Base-by-base conservation (phyloP, 1,284 basidiomycete species). In the Volvariella surrecta region DNA sequence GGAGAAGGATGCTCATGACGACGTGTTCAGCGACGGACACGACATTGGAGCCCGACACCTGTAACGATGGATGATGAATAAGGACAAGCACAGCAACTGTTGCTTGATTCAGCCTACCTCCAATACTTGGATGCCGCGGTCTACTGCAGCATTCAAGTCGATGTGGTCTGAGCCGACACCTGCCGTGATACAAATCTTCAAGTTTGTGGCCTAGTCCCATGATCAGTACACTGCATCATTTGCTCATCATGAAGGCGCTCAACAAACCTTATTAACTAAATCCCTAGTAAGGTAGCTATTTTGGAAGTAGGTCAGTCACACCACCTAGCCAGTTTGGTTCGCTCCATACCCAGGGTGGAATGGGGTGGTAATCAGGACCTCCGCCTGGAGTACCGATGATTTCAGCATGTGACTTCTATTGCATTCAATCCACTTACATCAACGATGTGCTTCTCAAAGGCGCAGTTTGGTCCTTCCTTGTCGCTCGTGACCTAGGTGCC, bases 111-210 rank as follows among this genome's bases (percentile, higher is more conserved):
- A 20, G 42, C 55, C 46, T 42, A 76, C 77, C 59, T 90, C 87
- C 48, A 85, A 70, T 32, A 93, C 93, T 56, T 91, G 83, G 55
- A 96, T 82, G 50, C 77, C 75, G 54, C 76, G 73, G 61, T 89
- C 76, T 58, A 91, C 90, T 40, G 89, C 89, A 18, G 87, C 87
- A 58, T 94, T 83, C 44, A 96, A 75, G 62, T 96, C 91, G 56
- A 96, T 81, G 66, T 92, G 89, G 68, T 95, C 93, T 22, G 89
- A 93, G 10, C 92, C 92, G 39, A 97, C 92, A 66, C 93, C 93
- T 43, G 93, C 93, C 8, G 93, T 97, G 56, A 96, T 76, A 58
- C 87, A 91, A 50, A 95, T 66, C 69, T 93, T 95, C 56, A 98
- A 78, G 57, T 95, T 94, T 66, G 84, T 84, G 30, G 93, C 89